Evolutionary conservation across 768 basidiomycete species (phyloP), one percentile per base, ranked within the genome.

Genomic region (Pleurotus tuoliensis): DNA sequence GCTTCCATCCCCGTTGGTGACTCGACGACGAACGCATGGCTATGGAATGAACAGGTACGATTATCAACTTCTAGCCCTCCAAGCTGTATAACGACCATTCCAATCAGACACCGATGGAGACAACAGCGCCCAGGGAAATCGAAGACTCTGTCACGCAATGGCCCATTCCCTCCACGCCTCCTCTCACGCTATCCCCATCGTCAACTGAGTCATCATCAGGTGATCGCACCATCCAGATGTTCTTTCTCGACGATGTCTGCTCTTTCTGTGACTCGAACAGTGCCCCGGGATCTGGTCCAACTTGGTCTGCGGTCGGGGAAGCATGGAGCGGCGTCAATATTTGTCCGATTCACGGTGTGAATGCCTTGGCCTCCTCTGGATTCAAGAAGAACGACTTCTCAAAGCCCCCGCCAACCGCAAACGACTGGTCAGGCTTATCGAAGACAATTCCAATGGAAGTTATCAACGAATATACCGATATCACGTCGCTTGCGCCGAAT

Each of bases 201-300:
- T 79, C 83, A 3, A 83, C 82, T 1, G 83, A 82, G 56, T 84
- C 80, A 0, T 76, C 75, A 11, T 80, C 80, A 4, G 69, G 76
- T 39, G 82, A 83, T 60, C 76, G 76, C 20, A 84, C 82, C 0
- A 71, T 83, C 20, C 83, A 84, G 61, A 80, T 83, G 78, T 67
- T 76, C 0, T 83, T 83, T 56, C 67, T 76, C 62, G 82, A 85
- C 58, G 76, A 76, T 56, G 57, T 59, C 56, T 58, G 47, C 50
- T 58, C 56, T 38, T 50, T 50, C 45, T 56, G 47, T 55, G 38
- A 49, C 30, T 51, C 40, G 27, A 25, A 25, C 40, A 40, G 5
- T 37, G 16, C 65, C 57, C 60, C 65, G 55, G 64, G 70, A 62
- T 62, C 62, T 61, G 61, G 56, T 40, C 53, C 56, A 39, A 44